These are phyloP conservation scores for Amniculicola lignicola DNA, from an alignment of 495 filamentous ascomycete species.

Conservation along the genomic window DNA sequence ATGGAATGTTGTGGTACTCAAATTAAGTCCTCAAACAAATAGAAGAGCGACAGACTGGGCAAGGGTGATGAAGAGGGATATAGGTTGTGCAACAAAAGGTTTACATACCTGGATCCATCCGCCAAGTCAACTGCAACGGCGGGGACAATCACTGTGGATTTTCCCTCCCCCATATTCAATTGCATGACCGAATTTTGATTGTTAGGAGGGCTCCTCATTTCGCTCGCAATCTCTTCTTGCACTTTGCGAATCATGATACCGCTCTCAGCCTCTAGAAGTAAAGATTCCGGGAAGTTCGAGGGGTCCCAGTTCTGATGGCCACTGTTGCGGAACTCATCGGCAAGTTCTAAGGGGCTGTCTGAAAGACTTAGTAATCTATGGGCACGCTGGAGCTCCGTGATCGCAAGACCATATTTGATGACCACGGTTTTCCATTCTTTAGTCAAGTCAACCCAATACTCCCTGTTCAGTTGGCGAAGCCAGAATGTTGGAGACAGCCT, in stretches of 20 bases:
- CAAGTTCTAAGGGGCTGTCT: conserved; percentile 38
- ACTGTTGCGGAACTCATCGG: conserved; percentile 50
- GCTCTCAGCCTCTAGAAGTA: conserved; percentile 64
- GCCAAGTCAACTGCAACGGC: conserved; percentile 57
- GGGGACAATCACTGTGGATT: conserved; percentile 68
- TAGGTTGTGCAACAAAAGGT: too few relatives aligned
- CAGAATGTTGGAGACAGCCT: conserved; percentile 27
- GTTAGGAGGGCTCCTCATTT: conserved; percentile 53
- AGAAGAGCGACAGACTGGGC: too few relatives aligned
- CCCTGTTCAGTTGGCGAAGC: conserved; percentile 25
- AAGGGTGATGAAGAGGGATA: too few relatives aligned
- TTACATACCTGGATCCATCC: too few relatives aligned
- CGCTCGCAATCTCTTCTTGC: conserved; percentile 55
- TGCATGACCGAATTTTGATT: conserved; percentile 58
- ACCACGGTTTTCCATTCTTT: conserved; percentile 31
- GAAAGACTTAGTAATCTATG: conserved; percentile 35
- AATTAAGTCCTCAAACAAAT: too few relatives aligned
- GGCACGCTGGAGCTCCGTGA: conserved; percentile 44
- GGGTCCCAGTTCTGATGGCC: conserved; percentile 56
- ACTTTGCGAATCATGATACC: conserved; percentile 60
- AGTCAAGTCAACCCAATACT: conserved; percentile 5
- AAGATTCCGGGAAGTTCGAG: conserved; percentile 48
- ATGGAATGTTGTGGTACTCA: too few relatives aligned
- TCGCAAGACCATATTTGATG: conserved; percentile 41
- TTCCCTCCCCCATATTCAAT: conserved; percentile 75